Conservation (phyloP, 495 filamentous ascomycete species). For the Peziza echinospora region DNA sequence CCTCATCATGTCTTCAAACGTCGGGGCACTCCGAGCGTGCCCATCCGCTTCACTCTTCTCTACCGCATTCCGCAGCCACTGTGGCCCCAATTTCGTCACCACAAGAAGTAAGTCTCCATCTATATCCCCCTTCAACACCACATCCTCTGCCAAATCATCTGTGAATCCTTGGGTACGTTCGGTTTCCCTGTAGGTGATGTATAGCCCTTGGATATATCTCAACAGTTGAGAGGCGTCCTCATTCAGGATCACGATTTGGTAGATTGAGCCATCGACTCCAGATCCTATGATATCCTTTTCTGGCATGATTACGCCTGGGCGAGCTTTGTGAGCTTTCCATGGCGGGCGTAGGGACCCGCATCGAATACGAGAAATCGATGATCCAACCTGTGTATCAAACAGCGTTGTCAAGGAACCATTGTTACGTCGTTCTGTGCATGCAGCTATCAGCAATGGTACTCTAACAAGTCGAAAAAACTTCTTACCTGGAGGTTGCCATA, state of each 20-base stretch:
- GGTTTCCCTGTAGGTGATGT: conserved; percentile 5
- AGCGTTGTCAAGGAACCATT: conserved; percentile 12
- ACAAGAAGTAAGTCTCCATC: conserved; percentile 13
- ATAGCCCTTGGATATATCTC: conserved; percentile 13
- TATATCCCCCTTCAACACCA: conserved; percentile 8
- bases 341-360: conserved; percentile 14
- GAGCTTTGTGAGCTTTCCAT: conserved; percentile 10
- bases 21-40: conserved; percentile 1
- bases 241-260: conserved; percentile 15
- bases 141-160: conserved; percentile 3
- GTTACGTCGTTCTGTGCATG: conserved; percentile 7
- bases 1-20: conserved; percentile 27
- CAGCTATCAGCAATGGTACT: conserved; percentile 4
- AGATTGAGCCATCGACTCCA: conserved; percentile 18
- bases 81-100: conserved; percentile 11
- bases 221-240: conserved; percentile 10
- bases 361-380: conserved; percentile 15
- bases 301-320: conserved; percentile 9
- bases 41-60: conserved; percentile 1
- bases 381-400: conserved; percentile 16
- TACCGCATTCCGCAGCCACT: conserved; percentile 12
- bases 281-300: conserved; percentile 15
- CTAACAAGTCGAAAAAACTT: too few species aligned
- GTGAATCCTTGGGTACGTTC: neutral
- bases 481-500: conserved; percentile 16